Percentiles rank a stretch among this genome's conserved stretches.
Evolutionary conservation across 768 basidiomycete species (phyloP).

Genomic region (Xerocomus brunneocitrinus): DNA sequence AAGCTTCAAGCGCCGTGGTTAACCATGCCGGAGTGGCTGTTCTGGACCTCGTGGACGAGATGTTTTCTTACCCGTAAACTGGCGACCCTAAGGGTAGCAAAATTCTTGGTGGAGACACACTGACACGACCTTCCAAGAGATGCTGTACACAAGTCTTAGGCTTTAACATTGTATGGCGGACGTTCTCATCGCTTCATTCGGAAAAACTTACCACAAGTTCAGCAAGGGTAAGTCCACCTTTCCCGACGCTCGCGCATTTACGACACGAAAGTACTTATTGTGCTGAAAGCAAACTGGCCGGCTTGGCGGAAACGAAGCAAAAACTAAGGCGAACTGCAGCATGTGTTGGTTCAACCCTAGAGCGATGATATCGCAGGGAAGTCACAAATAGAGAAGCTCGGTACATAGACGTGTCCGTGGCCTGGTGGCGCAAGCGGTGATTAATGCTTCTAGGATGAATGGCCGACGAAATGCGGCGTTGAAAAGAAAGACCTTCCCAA

Average conservation of each 20-base stretch:
- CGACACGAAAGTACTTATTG: slow-evolving; percentile 3
- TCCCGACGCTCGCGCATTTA: not conserved
- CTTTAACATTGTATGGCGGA: slow-evolving; percentile 12
- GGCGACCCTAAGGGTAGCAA: not conserved
- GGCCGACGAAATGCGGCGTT: slow-evolving; percentile 19
- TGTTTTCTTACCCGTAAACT: not conserved
- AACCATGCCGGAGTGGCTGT: not conserved
- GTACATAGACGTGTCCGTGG: slow-evolving; percentile 16
- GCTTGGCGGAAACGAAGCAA: slow-evolving; percentile 17
- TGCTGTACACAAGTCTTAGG: slow-evolving; percentile 7
- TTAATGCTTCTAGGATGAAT: slow-evolving; percentile 27
- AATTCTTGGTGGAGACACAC: not conserved
- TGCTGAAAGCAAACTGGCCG: slow-evolving; percentile 1
- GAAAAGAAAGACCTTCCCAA: slow-evolving; percentile 19
- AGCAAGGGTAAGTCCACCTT: not conserved
- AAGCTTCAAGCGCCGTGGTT: not conserved
- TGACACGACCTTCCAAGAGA: not conserved
- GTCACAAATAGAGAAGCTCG: slow-evolving; percentile 19
- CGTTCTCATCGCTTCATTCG: slow-evolving; percentile 20
- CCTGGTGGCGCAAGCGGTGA: slow-evolving; percentile 29
- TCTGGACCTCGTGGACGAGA: not conserved
- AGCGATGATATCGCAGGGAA: slow-evolving; percentile 29
- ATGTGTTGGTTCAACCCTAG: slow-evolving; percentile 9
- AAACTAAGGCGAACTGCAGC: slow-evolving; percentile 9
- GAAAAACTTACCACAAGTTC: not conserved